Evolutionary conservation across 305 asterid genomes (phyloP).

Genomic region (Rubia occidens): DNA sequence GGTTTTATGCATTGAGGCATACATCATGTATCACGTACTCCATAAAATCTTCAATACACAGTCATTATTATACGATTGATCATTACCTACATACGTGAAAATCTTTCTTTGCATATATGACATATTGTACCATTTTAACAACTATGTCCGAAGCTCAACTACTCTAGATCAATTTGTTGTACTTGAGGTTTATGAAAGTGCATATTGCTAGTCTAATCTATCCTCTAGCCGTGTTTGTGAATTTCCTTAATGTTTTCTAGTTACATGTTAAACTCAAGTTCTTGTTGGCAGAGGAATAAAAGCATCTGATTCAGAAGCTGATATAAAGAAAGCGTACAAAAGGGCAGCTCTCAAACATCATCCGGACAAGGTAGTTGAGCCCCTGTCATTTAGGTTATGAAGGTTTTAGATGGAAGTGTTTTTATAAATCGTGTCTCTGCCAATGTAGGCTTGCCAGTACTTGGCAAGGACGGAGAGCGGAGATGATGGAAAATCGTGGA

Average conservation of each 20-base stretch:
- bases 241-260: background rate
- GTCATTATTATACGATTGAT: background rate
- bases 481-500: constrained; percentile 62
- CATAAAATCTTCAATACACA: background rate
- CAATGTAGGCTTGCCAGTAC: constrained; percentile 66
- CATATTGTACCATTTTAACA: background rate
- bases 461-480: constrained; percentile 54
- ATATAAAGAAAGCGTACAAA: constrained; percentile 84
- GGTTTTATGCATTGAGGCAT: background rate
- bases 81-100: background rate
- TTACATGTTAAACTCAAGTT: constrained; percentile 3
- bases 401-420: background rate
- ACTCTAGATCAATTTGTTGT: background rate
- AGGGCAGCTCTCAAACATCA: constrained; percentile 96
- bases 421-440: constrained; percentile 19
- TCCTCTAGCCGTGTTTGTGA: background rate
- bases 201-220: background rate
- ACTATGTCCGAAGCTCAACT: background rate
- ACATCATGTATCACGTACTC: background rate
- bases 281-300: constrained; percentile 60
- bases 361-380: constrained; percentile 71
- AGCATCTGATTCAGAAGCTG: constrained; percentile 68
- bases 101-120: background rate
- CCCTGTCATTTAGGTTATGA: constrained; percentile 2
- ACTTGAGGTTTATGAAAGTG: background rate